Base-by-base conservation (phyloP, 169 alveolate genomes). In the Babesia bovis region DNA sequence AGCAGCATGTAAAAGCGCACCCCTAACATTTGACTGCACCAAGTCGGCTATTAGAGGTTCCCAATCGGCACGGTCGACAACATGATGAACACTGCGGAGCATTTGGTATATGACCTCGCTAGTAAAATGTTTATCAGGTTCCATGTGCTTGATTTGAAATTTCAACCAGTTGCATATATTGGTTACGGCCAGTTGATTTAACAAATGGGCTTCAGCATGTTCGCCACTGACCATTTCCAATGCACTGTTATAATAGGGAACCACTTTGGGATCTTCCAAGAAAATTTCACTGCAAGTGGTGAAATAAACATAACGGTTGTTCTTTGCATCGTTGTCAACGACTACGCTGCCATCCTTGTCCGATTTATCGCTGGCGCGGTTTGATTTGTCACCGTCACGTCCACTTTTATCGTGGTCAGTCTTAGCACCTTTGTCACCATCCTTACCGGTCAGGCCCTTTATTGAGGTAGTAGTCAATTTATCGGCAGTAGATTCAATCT, bases 1-100 rank as follows among this genome's bases (percentile, higher is more conserved):
- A 3, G 90, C 84, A 10, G 91, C 75, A 57, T 90, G 94, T 44
- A 91, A 81, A 58, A 92, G 82, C 15, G 88, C 82, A 17, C 93
- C 94, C 45, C 93, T 63, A 51, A 92, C 92, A 49, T 92, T 92
- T 28, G 93, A 83, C 76, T 92, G 95, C 44, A 92, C 85, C 3
- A 92, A 65, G 74, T 91, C 96, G 13, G 93, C 96, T 30, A 92
- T 90, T 33, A 90, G 73, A 32, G 96, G 96, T 69, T 92, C 91
- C 96, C 96, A 92, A 69, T 92, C 94, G 33, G 94, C 91, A 40
- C 87, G 85, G 77, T 89, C 94, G 42, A 92, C 92, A 38, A 92
- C 94, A 70, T 91, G 92, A 33, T 87, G 90, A 36, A 92, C 91
- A 45, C 93, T 78, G 32, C 96, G 77, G 84, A 92, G 77, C 96